Evolutionary conservation across 768 basidiomycete species (phyloP).

Genomic region (Leccinum subgranulosum): DNA sequence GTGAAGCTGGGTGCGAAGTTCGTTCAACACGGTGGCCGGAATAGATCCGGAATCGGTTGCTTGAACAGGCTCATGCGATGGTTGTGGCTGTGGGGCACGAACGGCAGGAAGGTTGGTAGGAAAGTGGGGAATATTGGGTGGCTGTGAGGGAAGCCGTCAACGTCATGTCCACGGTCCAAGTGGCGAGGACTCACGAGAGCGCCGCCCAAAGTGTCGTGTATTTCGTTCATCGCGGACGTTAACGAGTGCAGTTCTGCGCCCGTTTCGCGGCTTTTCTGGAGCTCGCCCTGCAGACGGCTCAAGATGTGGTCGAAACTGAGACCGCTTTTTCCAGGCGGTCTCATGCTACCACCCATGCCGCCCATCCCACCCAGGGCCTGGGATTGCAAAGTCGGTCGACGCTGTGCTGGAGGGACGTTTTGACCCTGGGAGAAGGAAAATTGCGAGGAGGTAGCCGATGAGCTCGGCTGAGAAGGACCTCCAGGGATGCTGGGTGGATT

Average conservation of each 20-base stretch:
- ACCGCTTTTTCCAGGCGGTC: slow-evolving; percentile 77
- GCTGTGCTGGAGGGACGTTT: slow-evolving; percentile 38
- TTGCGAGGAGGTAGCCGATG: slow-evolving; percentile 23
- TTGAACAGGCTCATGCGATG: slow-evolving; percentile 25
- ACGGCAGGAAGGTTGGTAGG: slow-evolving; percentile 67
- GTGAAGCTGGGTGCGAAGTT: slow-evolving; percentile 78
- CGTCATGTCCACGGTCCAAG: neutral
- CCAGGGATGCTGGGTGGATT: slow-evolving; percentile 30
- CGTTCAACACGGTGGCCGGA: slow-evolving; percentile 38
- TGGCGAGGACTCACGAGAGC: slow-evolving; percentile 52
- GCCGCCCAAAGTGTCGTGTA: slow-evolving; percentile 88
- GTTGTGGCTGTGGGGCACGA: slow-evolving; percentile 37
- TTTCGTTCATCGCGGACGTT: slow-evolving; percentile 80
- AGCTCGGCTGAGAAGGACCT: slow-evolving; percentile 36
- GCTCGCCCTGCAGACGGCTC: slow-evolving; percentile 82
- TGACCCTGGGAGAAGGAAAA: slow-evolving; percentile 44
- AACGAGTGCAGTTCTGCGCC: slow-evolving; percentile 80
- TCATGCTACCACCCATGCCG: slow-evolving; percentile 69
- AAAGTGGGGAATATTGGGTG: slow-evolving; percentile 58
- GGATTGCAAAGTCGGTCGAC: slow-evolving; percentile 55
- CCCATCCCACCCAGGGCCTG: slow-evolving; percentile 70
- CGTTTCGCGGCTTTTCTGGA: slow-evolving; percentile 95
- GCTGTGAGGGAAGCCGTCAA: slow-evolving; percentile 38
- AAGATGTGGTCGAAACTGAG: slow-evolving; percentile 92
- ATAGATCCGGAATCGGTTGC: slow-evolving; percentile 24